Conservation (phyloP, 2,329 filamentous ascomycete species). For the Metarhizium robertsii region DNA sequence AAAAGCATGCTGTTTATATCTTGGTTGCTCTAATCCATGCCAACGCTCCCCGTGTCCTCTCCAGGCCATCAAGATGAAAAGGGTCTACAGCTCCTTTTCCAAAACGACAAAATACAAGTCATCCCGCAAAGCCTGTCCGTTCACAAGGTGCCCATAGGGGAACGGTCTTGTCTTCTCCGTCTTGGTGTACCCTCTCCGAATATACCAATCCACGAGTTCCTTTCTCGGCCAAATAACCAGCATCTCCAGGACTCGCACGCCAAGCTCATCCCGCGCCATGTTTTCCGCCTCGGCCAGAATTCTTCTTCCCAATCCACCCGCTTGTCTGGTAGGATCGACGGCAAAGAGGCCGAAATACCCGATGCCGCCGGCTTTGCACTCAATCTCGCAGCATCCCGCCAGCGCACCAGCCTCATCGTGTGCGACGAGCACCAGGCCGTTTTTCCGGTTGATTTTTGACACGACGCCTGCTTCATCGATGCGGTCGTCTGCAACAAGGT, state of each 20-base stretch:
- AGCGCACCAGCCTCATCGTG: conserved; percentile 18
- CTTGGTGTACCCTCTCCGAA: conserved; percentile 29
- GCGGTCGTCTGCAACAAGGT: conserved; percentile 32
- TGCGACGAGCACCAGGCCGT: conserved; percentile 28
- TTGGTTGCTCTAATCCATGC: no score
- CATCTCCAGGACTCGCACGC: conserved; percentile 30
- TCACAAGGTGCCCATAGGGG: conserved; percentile 28
- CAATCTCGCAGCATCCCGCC: conserved; percentile 36
- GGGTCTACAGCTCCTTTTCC: conserved; percentile 25
- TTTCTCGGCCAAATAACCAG: conserved; percentile 31
- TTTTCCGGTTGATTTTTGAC: conserved; percentile 29
- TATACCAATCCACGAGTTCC: conserved; percentile 38
- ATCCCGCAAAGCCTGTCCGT: conserved; percentile 27
- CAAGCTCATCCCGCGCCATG: conserved; percentile 24
- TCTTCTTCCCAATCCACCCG: conserved; percentile 31
- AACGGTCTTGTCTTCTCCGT: conserved; percentile 32
- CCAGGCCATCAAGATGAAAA: not conserved
- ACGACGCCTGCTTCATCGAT: conserved; percentile 28
- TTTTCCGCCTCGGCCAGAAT: conserved; percentile 32
- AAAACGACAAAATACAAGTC: conserved; percentile 34
- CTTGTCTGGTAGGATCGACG: conserved; percentile 32
- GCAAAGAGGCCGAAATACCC: conserved; percentile 40
- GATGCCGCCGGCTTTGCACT: conserved; percentile 15
- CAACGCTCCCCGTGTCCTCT: not conserved
- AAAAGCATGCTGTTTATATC: no score